phyloP scores from a whole-genome alignment of 2,329 filamentous ascomycete species.

The Colletotrichum simmondsii region DNA sequence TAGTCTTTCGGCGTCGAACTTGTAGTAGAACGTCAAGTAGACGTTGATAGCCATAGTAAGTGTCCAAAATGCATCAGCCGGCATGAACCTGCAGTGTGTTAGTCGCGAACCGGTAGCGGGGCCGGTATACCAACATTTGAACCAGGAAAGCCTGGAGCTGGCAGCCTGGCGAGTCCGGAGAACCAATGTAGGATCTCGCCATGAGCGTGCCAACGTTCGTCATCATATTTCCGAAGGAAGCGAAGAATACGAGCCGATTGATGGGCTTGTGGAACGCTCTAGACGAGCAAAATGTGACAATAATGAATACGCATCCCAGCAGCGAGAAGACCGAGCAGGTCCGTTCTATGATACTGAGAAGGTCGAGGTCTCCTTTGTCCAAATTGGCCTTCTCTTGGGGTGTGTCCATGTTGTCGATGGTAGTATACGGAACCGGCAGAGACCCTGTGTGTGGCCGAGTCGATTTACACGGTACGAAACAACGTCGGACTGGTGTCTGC shows the following conservation, averaged over 20 bases:
- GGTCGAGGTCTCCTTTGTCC: slow-evolving; percentile 54
- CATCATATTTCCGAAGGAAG: slow-evolving; percentile 83
- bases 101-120: neutral
- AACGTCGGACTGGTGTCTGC: neutral
- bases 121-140: slow-evolving; percentile 75
- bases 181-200: slow-evolving; percentile 67
- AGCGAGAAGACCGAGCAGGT: slow-evolving; percentile 77
- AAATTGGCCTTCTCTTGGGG: slow-evolving; percentile 7
- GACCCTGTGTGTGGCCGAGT: neutral
- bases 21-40: slow-evolving; percentile 82
- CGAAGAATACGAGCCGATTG: slow-evolving; percentile 86
- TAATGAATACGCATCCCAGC: slow-evolving; percentile 76
- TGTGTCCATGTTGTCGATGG: neutral
- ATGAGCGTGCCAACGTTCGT: slow-evolving; percentile 82
- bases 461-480: neutral
- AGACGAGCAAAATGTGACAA: slow-evolving; percentile 76
- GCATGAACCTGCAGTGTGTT: slow-evolving; percentile 74
- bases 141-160: slow-evolving; percentile 83
- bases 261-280: slow-evolving; percentile 85
- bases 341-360: slow-evolving; percentile 73
- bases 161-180: slow-evolving; percentile 64
- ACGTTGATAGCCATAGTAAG: slow-evolving; percentile 88
- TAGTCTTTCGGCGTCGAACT: slow-evolving; percentile 73
- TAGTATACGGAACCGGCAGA: neutral
- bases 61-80: slow-evolving; percentile 80